Percentiles rank a stretch among this genome's conserved stretches.
These are phyloP conservation scores for Tylopilus vinaceipallidus DNA, from an alignment of 768 basidiomycete species.

Conservation along the genomic window DNA sequence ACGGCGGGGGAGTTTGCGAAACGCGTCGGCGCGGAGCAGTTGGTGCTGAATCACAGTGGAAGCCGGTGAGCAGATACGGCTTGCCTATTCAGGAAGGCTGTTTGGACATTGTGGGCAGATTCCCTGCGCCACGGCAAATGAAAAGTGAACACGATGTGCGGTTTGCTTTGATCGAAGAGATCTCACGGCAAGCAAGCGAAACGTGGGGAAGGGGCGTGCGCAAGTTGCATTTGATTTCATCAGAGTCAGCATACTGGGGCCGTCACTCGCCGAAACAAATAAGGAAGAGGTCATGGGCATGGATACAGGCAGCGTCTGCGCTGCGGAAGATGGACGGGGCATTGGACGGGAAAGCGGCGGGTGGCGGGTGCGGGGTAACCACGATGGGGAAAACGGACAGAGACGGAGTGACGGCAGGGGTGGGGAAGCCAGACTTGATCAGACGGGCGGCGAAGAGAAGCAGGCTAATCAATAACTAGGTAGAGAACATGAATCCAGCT, in stretches of 20 bases:
- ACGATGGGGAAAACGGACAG: neutral
- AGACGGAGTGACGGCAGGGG: conserved; percentile 1
- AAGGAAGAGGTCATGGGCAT: neutral
- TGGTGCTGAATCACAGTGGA: conserved; percentile 80
- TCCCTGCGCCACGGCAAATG: conserved; percentile 46
- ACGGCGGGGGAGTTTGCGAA: conserved; percentile 80
- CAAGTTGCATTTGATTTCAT: conserved; percentile 60
- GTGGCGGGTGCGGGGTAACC: neutral
- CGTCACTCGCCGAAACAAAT: neutral
- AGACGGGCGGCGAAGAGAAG: neutral
- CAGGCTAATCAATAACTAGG: neutral
- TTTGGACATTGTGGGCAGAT: conserved; percentile 38
- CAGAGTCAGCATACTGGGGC: conserved; percentile 40
- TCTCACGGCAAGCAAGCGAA: conserved; percentile 59
- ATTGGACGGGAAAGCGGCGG: neutral
- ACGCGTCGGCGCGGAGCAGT: conserved; percentile 50
- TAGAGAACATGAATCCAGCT: neutral
- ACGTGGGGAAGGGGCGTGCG: conserved; percentile 52
- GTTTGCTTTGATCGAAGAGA: conserved; percentile 53
- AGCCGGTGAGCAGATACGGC: conserved; percentile 43
- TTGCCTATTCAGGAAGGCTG: neutral
- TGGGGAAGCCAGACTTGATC: neutral
- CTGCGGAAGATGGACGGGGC: neutral
- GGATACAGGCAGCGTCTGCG: neutral
- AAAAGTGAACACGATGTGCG: conserved; percentile 32